phyloP scores from a whole-genome alignment of 208 protist species.

The Acanthamoeba sp. region DNA sequence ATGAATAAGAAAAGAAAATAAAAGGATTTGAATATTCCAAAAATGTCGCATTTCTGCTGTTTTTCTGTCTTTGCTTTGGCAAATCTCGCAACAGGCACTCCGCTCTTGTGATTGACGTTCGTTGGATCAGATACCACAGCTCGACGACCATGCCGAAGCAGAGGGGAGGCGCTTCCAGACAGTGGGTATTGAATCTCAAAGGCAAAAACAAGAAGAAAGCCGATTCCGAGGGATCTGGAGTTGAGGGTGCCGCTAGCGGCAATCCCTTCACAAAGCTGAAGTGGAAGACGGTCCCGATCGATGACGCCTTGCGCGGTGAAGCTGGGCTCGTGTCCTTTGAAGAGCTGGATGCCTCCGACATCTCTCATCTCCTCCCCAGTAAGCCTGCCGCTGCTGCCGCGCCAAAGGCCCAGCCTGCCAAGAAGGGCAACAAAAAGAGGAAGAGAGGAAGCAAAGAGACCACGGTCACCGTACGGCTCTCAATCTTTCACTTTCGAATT shows the following conservation, averaged over 20 bases:
- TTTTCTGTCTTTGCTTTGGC: too few relatives aligned
- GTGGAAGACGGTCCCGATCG: neutral
- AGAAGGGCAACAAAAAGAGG: neutral
- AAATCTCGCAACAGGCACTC: too few relatives aligned
- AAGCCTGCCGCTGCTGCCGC: neutral
- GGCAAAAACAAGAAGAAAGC: too few relatives aligned
- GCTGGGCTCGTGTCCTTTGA: neutral
- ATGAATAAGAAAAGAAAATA: neutral
- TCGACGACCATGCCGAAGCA: too few relatives aligned
- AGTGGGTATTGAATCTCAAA: too few relatives aligned
- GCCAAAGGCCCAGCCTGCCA: neutral
- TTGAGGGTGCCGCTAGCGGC: neutral
- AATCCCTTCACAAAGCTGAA: neutral
- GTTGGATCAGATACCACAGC: too few relatives aligned
- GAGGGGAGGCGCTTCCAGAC: too few relatives aligned
- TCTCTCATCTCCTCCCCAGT: neutral
- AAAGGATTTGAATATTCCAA: neutral
- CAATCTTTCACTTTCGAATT: neutral
- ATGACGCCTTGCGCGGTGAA: constrained; percentile 29
- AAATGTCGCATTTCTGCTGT: neutral
- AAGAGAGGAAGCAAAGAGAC: constrained; percentile 5
- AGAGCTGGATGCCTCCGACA: constrained; percentile 1
- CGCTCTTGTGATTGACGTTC: too few relatives aligned
- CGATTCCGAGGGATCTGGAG: neutral
- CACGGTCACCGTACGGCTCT: neutral